phyloP scores from a whole-genome alignment of 768 basidiomycete genomes.

The Phlegmacium glaucopus region DNA sequence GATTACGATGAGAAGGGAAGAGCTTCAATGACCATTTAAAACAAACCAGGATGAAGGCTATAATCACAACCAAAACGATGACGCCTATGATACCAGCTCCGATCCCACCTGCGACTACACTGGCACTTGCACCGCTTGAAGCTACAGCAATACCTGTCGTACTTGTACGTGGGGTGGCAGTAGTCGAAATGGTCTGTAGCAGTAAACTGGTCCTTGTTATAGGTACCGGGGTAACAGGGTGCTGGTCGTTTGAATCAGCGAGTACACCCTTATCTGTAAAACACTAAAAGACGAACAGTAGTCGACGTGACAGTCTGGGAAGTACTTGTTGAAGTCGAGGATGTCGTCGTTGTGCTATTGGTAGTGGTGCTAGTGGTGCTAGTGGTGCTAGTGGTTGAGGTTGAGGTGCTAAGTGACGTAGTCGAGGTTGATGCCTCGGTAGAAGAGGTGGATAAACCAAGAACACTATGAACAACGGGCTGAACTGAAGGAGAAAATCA shows the following conservation, averaged over 20 bases:
- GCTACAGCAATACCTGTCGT: slow-evolving; percentile 5
- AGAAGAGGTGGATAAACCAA: slow-evolving; percentile 5
- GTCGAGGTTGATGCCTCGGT: background rate
- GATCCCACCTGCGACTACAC: slow-evolving; percentile 34
- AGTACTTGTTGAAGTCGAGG: too few species aligned
- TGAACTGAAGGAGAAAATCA: background rate
- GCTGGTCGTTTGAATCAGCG: too few species aligned
- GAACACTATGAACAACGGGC: background rate
- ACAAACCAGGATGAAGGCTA: slow-evolving; percentile 48
- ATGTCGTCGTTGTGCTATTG: too few species aligned
- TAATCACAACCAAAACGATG: slow-evolving; percentile 34
- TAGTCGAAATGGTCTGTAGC: background rate
- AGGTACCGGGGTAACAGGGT: too few species aligned
- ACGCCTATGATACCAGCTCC: slow-evolving; percentile 44
- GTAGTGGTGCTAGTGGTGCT: too few species aligned
- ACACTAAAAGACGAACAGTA: too few species aligned
- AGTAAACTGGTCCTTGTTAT: background rate
- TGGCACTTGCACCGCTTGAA: slow-evolving; percentile 15
- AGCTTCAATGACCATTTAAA: background rate
- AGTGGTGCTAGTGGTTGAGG: slow-evolving; percentile 2
- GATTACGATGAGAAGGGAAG: slow-evolving; percentile 1
- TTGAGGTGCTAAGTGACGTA: background rate
- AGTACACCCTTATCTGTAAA: too few species aligned
- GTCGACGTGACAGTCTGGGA: too few species aligned
- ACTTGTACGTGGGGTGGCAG: slow-evolving; percentile 1